A percentile compares a stretch with the other conserved stretches of the same genome.
These are phyloP conservation scores for Solanum ossicruentum DNA, from an alignment of 257 asterid species.

Conservation along the genomic window DNA sequence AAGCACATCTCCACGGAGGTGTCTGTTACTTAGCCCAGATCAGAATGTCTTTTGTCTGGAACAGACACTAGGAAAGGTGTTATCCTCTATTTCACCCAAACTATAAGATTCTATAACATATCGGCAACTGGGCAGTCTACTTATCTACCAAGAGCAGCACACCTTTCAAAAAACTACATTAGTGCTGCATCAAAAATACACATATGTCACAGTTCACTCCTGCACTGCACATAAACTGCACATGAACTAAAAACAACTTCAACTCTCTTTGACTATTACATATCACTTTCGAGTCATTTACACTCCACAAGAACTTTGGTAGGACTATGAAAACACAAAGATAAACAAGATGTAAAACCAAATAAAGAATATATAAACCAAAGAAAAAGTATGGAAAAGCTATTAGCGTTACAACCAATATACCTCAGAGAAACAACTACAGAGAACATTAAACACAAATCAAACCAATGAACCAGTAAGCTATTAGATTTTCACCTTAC, in stretches of 20 bases:
- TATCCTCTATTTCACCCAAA: background rate
- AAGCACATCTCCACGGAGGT: background rate
- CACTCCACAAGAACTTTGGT: background rate
- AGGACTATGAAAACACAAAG: background rate
- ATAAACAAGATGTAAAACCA: background rate
- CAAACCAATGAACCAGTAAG: background rate
- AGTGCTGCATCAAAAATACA: too few relatives aligned
- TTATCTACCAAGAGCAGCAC: background rate
- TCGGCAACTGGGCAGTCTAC: background rate
- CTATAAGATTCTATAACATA: background rate
- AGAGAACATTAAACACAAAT: too few relatives aligned
- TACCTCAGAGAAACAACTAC: too few relatives aligned
- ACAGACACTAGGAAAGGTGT: background rate
- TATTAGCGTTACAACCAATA: too few relatives aligned
- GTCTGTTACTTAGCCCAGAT: background rate
- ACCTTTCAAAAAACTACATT: background rate
- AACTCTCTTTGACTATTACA: background rate
- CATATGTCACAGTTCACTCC: too few relatives aligned
- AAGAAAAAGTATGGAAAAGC: too few relatives aligned
- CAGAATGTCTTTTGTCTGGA: background rate
- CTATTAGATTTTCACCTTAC: background rate
- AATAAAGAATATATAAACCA: background rate
- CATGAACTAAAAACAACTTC: background rate
- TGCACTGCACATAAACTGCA: background rate
- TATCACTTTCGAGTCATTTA: background rate